Evolutionary conservation across 345 rosid genomes (phyloP).

Genomic region (Ceriops tagal): DNA sequence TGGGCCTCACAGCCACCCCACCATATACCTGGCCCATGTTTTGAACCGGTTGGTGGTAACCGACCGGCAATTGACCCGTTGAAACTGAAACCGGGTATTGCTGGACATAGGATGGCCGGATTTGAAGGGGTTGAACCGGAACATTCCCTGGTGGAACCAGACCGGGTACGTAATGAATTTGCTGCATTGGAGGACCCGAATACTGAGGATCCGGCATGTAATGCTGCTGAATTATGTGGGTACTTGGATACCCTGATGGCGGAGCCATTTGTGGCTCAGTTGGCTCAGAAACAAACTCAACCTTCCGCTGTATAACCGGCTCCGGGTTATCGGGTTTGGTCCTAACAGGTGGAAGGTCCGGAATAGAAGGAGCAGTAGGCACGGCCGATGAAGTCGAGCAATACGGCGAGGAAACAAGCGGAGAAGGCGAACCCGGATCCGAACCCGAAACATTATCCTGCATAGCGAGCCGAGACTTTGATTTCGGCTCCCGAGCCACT

Average conservation of each 20-base stretch:
- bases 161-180: slow-evolving; percentile 55
- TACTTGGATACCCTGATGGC: slow-evolving; percentile 43
- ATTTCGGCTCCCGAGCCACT: slow-evolving; percentile 49
- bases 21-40: slow-evolving; percentile 60
- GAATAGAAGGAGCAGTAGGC: slow-evolving; percentile 45
- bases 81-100: slow-evolving; percentile 39
- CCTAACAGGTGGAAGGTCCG: slow-evolving; percentile 65
- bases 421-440: slow-evolving; percentile 90
- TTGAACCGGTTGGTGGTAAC: slow-evolving; percentile 54
- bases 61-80: slow-evolving; percentile 54
- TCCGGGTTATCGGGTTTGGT: slow-evolving; percentile 59
- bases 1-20: slow-evolving; percentile 39
- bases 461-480: slow-evolving; percentile 35
- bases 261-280: slow-evolving; percentile 39
- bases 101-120: slow-evolving; percentile 46
- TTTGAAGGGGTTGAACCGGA: slow-evolving; percentile 46
- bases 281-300: slow-evolving; percentile 18
- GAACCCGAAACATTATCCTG: slow-evolving; percentile 61
- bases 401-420: slow-evolving; percentile 62
- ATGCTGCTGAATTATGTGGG: slow-evolving; percentile 43
- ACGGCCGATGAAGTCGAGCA: slow-evolving; percentile 60
- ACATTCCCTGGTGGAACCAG: slow-evolving; percentile 43
- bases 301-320: slow-evolving; percentile 20
- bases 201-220: slow-evolving; percentile 53
- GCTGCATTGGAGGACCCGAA: slow-evolving; percentile 43